Evolutionary conservation across 2,329 filamentous ascomycete species (phyloP).

Genomic region (Diaporthe vaccinii): DNA sequence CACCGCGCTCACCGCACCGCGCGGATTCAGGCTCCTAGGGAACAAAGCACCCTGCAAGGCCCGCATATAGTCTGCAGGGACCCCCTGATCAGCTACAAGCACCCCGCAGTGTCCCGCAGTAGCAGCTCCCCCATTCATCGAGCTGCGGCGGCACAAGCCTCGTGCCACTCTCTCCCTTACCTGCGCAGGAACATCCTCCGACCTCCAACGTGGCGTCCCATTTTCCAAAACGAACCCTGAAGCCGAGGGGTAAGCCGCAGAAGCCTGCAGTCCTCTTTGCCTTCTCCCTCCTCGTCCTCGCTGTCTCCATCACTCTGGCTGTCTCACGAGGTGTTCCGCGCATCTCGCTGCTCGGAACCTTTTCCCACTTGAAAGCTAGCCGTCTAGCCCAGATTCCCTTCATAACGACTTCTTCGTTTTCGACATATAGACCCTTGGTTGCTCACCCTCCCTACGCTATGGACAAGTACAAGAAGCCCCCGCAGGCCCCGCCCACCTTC

Average conservation of each 20-base stretch:
- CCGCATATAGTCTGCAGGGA: constrained; percentile 14
- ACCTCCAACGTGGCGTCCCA: constrained; percentile 56
- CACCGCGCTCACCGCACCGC: background rate
- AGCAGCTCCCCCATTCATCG: constrained; percentile 23
- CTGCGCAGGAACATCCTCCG: constrained; percentile 43
- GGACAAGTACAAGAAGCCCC: constrained; percentile 78
- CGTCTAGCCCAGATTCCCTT: constrained; percentile 49
- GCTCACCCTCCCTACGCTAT: constrained; percentile 71
- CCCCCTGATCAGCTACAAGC: constrained; percentile 29
- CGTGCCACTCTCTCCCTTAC: constrained; percentile 28
- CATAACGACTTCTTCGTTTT: constrained; percentile 49
- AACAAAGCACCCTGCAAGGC: background rate
- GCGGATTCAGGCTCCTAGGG: background rate
- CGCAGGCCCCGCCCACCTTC: constrained; percentile 83
- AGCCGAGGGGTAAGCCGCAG: constrained; percentile 36
- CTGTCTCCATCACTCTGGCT: constrained; percentile 75
- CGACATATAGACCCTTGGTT: constrained; percentile 51
- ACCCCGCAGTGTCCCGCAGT: constrained; percentile 37
- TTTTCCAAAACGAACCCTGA: constrained; percentile 43
- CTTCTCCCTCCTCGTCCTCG: constrained; percentile 67
- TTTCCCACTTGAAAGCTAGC: constrained; percentile 53
- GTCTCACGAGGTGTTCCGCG: constrained; percentile 70
- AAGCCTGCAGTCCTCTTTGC: constrained; percentile 55
- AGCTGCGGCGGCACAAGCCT: constrained; percentile 14
- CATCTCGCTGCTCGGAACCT: constrained; percentile 69